Conservation (phyloP, 2,329 filamentous ascomycete genomes). For the Diaporthe citriasiana region DNA sequence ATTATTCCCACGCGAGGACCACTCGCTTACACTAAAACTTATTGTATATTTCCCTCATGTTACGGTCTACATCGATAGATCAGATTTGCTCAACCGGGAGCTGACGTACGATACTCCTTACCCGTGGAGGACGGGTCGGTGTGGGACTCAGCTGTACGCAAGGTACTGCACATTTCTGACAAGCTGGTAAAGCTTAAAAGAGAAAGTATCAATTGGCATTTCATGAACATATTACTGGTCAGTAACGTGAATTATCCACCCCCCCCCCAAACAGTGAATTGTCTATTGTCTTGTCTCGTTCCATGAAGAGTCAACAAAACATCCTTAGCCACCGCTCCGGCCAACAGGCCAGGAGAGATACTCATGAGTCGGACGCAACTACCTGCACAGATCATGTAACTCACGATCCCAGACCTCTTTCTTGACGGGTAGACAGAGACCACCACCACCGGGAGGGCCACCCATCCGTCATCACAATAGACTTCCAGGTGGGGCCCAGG, state of each 20-base stretch:
- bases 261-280: no score
- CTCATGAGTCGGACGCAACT: constrained; percentile 14
- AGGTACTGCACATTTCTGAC: constrained; percentile 3
- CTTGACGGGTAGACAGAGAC: neutral
- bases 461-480: neutral
- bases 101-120: constrained; percentile 25
- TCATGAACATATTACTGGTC: neutral
- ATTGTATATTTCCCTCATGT: constrained; percentile 31
- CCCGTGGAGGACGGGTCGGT: neutral
- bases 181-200: constrained; percentile 7
- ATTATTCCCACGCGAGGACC: constrained; percentile 26
- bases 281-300: neutral
- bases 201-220: constrained; percentile 8
- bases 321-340: neutral
- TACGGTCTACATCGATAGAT: constrained; percentile 18
- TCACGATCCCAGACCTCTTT: constrained; percentile 9
- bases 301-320: neutral
- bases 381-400: constrained; percentile 12
- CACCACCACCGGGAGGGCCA: neutral
- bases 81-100: constrained; percentile 12
- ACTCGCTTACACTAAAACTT: constrained; percentile 33
- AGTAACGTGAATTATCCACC: neutral
- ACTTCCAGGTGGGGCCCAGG: constrained; percentile 2
- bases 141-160: neutral
- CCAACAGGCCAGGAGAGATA: neutral